Base-by-base conservation (phyloP, 345 rosid genomes). In the Ceriops zippeliana region DNA sequence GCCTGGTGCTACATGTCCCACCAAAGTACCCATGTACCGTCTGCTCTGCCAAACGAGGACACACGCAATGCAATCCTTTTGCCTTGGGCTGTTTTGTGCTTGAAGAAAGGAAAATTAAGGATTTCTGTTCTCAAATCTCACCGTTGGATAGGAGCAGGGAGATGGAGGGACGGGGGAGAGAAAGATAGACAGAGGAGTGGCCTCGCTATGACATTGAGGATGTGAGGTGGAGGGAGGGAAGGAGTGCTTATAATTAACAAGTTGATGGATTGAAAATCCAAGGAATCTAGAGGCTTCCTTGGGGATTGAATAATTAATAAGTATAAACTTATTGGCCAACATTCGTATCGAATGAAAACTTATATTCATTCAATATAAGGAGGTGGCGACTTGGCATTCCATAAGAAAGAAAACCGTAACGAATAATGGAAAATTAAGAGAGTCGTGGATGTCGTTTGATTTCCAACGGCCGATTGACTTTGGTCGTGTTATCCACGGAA, bases 1-100 rank as follows among this genome's bases (percentile, higher is more conserved):
- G 0, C 98, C 96, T 1, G 96, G 96, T 61, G 82, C 72, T 1
- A 87, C 89, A 80, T 92, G 98, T 49, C 96, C 96, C 38, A 86
- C 84, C 32, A 88, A 79, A 72, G 83, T 77, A 38, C 96, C 98
- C 96, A 92, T 92, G 5, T 15, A 4, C 56, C 54, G 65, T 28
- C 42, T 71, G 37, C 37, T 34, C 61, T 58, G 69, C 31, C 52
- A 19, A 31, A 15, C 27, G 27, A 37, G 63, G 49, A 13, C 49
- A 42, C 49, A 42, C 17, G 2, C 49, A 13, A 24, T 16, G n/a
- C 64, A 35, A 22, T 32, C 13, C n/a, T 7, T 61, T 38, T 24
- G 5, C 20, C 34, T 64, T 63, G 32, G 5, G 53, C 34, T 35
- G 7, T 60, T 34, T 37, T 49, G 32, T 56, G 9, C 26, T 19